Conservation (phyloP, 768 basidiomycete genomes). For the Boletellus emodensis region DNA sequence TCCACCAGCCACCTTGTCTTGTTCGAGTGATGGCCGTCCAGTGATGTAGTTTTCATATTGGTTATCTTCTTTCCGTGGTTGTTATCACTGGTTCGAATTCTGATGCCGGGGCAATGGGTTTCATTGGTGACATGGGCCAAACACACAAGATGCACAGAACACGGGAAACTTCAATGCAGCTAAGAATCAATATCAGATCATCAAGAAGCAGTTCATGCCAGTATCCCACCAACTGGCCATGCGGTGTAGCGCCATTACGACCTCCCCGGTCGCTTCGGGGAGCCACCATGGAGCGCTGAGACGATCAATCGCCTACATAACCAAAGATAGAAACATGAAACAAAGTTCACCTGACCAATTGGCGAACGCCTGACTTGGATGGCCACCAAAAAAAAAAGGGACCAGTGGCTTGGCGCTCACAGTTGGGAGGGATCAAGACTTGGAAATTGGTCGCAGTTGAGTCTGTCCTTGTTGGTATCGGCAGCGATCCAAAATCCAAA, state of each 20-base stretch:
- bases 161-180: neutral
- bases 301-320: neutral
- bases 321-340: neutral
- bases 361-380: neutral
- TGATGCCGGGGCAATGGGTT: neutral
- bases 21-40: neutral
- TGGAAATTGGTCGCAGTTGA: neutral
- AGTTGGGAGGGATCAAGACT: neutral
- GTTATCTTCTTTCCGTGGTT: no score
- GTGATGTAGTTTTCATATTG: neutral
- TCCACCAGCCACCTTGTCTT: neutral
- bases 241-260: neutral
- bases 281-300: no score
- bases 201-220: constrained; percentile 6
- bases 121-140: neutral
- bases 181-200: constrained; percentile 1
- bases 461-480: neutral
- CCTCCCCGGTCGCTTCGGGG: neutral
- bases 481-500: neutral
- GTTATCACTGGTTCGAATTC: no score
- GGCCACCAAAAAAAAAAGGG: neutral
- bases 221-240: neutral
- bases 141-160: neutral
- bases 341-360: neutral
- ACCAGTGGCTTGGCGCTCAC: neutral